A percentile compares a stretch with the other conserved stretches of the same genome.
Conservation (phyloP, 2,329 filamentous ascomycete species). For the Ophiostoma ulmi region DNA sequence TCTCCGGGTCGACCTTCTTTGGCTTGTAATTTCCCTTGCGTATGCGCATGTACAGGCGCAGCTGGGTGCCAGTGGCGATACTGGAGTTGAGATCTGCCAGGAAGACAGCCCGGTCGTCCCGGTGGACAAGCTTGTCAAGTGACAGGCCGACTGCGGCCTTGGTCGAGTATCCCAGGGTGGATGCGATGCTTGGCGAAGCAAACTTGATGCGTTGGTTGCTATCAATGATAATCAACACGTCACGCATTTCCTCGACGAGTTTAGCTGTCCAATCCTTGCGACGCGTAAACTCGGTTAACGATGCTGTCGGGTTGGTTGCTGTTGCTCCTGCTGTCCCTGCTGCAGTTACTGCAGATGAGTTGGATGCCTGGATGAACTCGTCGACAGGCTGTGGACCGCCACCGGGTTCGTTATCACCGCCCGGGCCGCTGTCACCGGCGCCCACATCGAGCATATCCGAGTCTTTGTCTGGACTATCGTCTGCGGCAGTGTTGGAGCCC, state of each 20-base stretch:
- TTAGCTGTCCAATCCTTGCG: constrained; percentile 76
- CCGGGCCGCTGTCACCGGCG: constrained; percentile 7
- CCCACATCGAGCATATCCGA: neutral
- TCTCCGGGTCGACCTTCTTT: neutral
- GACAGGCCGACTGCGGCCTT: constrained; percentile 68
- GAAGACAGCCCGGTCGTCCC: constrained; percentile 76
- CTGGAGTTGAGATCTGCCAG: constrained; percentile 83
- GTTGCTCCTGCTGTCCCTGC: constrained; percentile 26
- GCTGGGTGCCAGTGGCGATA: constrained; percentile 69
- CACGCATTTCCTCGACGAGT: constrained; percentile 82
- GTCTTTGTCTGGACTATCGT: constrained; percentile 26
- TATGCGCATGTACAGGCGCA: constrained; percentile 74
- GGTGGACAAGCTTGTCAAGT: constrained; percentile 77
- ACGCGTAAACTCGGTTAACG: constrained; percentile 56
- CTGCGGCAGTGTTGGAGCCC: constrained; percentile 12
- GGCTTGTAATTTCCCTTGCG: constrained; percentile 34
- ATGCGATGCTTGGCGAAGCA: constrained; percentile 71
- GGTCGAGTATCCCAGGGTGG: constrained; percentile 68
- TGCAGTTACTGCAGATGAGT: constrained; percentile 28
- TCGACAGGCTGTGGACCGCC: constrained; percentile 40
- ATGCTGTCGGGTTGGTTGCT: neutral
- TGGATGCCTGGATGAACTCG: neutral
- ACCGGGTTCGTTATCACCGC: constrained; percentile 29
- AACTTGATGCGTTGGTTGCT: constrained; percentile 79
- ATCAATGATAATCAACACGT: constrained; percentile 82